Base-by-base conservation (phyloP, 1,284 basidiomycete genomes). In the Peniophora sp. region DNA sequence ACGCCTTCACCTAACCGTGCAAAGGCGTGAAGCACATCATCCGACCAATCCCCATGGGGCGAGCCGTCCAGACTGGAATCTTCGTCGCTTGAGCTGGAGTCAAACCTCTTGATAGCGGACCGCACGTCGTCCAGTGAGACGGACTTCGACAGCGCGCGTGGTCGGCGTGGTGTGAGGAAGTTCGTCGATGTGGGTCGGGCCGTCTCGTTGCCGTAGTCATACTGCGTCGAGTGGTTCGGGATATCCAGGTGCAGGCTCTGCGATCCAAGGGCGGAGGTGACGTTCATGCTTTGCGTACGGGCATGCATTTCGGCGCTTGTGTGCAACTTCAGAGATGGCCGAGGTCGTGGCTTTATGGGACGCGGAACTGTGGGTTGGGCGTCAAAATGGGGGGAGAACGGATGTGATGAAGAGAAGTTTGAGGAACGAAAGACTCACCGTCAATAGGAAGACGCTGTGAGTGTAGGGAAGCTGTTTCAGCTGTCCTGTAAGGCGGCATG, bases 1-100 rank as follows among this genome's bases (percentile, higher is more conserved):
- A 95, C 91, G 34, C 97, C 97, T 63, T 99, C 97, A 9, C 97
- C 97, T 0, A 99, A 72, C 24, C 87, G 73, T 14, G 71, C 68
- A n/a, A 94, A 55, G 52, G 86, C 80, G 53, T 91, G 86, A 24
- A 97, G 72, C 55, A 83, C 71, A 41, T 79, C 79, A 62, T 90
- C 87, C 3, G 78, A 75, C 74, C 78, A 89, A 41, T 76, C 64
- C 51, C 18, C 41, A 14, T 18, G 27, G n/a, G 35, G 17, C 42
- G 14, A 23, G 12, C 22, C 50, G 35, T 24, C 48, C 5, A 14
- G 5, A 5, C 23, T 43, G 11, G 27, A 14, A 23, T 17, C 45
- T 2, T 45, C 36, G 17, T 49, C 27, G 36, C 18, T 35, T 34
- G 20, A 24, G 10, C 15, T 50, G n/a, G n/a, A n/a, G 17, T 66